Evolutionary conservation across 306 rosid species (phyloP).

Genomic region (Fragaria ananassa): DNA sequence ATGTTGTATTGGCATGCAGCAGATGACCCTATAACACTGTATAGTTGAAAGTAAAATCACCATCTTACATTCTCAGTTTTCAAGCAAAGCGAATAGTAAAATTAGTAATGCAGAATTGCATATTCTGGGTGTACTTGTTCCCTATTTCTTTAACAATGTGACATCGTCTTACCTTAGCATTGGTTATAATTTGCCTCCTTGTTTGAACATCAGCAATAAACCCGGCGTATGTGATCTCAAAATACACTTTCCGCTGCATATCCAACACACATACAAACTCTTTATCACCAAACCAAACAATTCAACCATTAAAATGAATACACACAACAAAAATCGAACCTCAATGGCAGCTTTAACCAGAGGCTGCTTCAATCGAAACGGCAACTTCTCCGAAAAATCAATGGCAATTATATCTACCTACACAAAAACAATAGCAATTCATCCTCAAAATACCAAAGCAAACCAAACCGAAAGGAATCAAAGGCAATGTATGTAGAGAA

Average conservation of each 20-base stretch:
- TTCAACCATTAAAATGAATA: neutral
- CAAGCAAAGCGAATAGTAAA: neutral
- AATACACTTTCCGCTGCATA: slow-evolving; percentile 72
- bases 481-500: neutral
- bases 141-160: neutral
- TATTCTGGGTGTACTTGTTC: neutral
- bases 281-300: neutral
- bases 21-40: neutral
- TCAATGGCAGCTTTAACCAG: slow-evolving; percentile 62
- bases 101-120: neutral
- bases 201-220: slow-evolving; percentile 46
- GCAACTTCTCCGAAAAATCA: slow-evolving; percentile 64
- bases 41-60: neutral
- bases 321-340: slow-evolving; percentile 30
- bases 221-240: slow-evolving; percentile 64
- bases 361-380: slow-evolving; percentile 67
- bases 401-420: slow-evolving; percentile 80
- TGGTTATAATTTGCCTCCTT: slow-evolving; percentile 68
- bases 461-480: neutral
- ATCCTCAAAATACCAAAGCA: neutral
- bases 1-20: neutral
- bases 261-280: slow-evolving; percentile 18
- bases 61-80: neutral
- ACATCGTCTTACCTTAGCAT: slow-evolving; percentile 50
- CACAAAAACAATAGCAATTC: neutral